Conservation (phyloP, 495 filamentous ascomycete genomes). For the Astrothelium subdiscretum region DNA sequence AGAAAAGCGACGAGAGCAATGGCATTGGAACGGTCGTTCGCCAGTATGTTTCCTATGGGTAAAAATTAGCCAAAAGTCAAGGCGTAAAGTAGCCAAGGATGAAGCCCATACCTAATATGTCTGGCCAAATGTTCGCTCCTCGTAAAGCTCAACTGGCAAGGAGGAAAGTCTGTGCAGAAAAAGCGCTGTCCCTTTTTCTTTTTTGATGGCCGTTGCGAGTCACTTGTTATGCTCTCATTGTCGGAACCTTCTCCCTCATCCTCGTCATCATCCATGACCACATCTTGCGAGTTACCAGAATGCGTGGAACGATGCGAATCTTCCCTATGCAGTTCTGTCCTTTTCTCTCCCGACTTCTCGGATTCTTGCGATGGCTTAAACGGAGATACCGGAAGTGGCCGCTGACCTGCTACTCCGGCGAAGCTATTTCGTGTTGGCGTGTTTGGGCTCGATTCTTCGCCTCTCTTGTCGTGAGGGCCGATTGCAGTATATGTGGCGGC, state of each 20-base stretch:
- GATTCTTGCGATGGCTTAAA: conserved; percentile 39
- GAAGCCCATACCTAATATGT: conserved; percentile 65
- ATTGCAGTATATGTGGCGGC: conserved; percentile 25
- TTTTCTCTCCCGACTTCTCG: conserved; percentile 25
- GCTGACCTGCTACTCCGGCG: conserved; percentile 42
- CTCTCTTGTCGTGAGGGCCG: conserved; percentile 27
- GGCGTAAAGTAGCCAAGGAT: neutral
- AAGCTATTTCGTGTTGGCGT: conserved; percentile 57
- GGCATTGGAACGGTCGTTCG: conserved; percentile 93
- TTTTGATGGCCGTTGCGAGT: conserved; percentile 55
- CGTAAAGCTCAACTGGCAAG: conserved; percentile 90
- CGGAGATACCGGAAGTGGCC: conserved; percentile 47
- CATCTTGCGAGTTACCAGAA: conserved; percentile 32
- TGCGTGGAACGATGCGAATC: conserved; percentile 49
- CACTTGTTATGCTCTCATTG: conserved; percentile 59
- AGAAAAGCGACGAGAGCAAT: conserved; percentile 92
- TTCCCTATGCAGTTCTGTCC: conserved; percentile 37
- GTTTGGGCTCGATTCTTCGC: conserved; percentile 30
- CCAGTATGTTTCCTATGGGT: conserved; percentile 80
- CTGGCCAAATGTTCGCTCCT: conserved; percentile 90
- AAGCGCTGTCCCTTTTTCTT: conserved; percentile 97
- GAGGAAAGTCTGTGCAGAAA: conserved; percentile 94
- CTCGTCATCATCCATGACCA: conserved; percentile 61
- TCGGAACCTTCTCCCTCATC: conserved; percentile 70
- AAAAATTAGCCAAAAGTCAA: conserved; percentile 18